These are phyloP conservation scores for Talaromyces albobiverticillius DNA, from an alignment of 2,329 filamentous ascomycete species.

Conservation along the genomic window DNA sequence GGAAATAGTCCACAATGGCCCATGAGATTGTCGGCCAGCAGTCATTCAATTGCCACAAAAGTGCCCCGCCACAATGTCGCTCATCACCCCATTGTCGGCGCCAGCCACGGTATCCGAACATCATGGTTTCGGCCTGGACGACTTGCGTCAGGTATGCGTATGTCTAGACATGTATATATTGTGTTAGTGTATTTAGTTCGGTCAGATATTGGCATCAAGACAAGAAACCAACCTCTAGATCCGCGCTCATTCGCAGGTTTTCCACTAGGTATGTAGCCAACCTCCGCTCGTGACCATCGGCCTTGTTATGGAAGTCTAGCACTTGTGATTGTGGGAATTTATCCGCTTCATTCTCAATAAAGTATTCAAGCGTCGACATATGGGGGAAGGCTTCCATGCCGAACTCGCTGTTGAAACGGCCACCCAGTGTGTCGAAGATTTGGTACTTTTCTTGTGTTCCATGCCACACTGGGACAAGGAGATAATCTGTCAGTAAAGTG, in stretches of 20 bases:
- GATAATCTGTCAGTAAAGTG: too few species aligned
- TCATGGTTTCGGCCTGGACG: conserved; percentile 54
- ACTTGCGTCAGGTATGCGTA: conserved; percentile 64
- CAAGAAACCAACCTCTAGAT: conserved; percentile 13
- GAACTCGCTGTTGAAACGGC: conserved; percentile 84
- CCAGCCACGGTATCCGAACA: conserved; percentile 53
- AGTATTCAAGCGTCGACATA: conserved; percentile 65
- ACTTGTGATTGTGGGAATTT: conserved; percentile 76
- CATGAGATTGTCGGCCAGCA: conserved; percentile 38
- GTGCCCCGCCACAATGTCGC: conserved; percentile 28
- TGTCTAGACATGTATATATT: conserved; percentile 22
- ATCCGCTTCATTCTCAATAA: conserved; percentile 65
- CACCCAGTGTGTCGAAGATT: conserved; percentile 65
- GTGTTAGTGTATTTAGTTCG: neutral
- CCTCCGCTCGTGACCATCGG: conserved; percentile 75
- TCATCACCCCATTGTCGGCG: conserved; percentile 42
- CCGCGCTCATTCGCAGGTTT: conserved; percentile 43
- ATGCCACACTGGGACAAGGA: conserved; percentile 86
- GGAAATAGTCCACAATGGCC: conserved; percentile 54
- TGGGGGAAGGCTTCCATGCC: conserved; percentile 81
- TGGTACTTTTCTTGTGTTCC: conserved; percentile 81
- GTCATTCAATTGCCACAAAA: conserved; percentile 36
- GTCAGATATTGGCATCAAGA: too few species aligned
- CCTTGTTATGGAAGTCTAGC: conserved; percentile 89
- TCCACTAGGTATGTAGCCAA: conserved; percentile 67